Percentiles rank a stretch among this genome's conserved stretches.
Conservation (phyloP, 805 yeast species). For the Myxozyma melibiosi region DNA sequence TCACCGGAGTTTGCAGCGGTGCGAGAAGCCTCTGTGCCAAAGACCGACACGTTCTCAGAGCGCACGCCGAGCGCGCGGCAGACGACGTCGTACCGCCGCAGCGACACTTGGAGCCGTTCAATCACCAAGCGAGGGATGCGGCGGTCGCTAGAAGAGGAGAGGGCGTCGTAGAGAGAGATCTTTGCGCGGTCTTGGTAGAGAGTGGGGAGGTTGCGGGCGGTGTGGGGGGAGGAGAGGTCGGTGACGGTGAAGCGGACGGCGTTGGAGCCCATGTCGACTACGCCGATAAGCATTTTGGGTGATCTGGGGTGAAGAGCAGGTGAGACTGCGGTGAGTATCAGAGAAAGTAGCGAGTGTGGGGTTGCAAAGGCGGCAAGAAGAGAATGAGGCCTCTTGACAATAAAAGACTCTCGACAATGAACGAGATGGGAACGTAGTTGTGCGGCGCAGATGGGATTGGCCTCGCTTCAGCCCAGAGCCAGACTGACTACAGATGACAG, state of each 20-base stretch:
- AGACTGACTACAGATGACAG: too few relatives aligned
- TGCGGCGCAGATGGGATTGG: neutral
- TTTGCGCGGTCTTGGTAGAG: slow-evolving; percentile 74
- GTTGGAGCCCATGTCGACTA: slow-evolving; percentile 77
- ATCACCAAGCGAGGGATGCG: slow-evolving; percentile 50
- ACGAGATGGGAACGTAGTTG: neutral
- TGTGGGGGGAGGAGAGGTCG: slow-evolving; percentile 60
- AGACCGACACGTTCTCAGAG: slow-evolving; percentile 56
- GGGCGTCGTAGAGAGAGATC: slow-evolving; percentile 64
- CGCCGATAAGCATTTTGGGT: slow-evolving; percentile 44
- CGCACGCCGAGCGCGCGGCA: slow-evolving; percentile 77
- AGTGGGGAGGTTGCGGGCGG: slow-evolving; percentile 76
- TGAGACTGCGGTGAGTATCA: too few relatives aligned
- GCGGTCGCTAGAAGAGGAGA: slow-evolving; percentile 6
- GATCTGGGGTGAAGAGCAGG: too few relatives aligned
- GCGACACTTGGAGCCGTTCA: slow-evolving; percentile 60
- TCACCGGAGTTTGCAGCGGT: slow-evolving; percentile 66
- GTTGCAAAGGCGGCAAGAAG: too few relatives aligned
- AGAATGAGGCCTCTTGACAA: too few relatives aligned
- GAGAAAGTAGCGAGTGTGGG: neutral
- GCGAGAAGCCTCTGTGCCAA: slow-evolving; percentile 75
- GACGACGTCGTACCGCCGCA: slow-evolving; percentile 66
- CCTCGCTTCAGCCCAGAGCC: neutral
- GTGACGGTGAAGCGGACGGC: slow-evolving; percentile 74
- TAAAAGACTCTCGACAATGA: too few relatives aligned